phyloP scores from a whole-genome alignment of 2,329 filamentous ascomycete species.

The Nigrospora sphaerica region DNA sequence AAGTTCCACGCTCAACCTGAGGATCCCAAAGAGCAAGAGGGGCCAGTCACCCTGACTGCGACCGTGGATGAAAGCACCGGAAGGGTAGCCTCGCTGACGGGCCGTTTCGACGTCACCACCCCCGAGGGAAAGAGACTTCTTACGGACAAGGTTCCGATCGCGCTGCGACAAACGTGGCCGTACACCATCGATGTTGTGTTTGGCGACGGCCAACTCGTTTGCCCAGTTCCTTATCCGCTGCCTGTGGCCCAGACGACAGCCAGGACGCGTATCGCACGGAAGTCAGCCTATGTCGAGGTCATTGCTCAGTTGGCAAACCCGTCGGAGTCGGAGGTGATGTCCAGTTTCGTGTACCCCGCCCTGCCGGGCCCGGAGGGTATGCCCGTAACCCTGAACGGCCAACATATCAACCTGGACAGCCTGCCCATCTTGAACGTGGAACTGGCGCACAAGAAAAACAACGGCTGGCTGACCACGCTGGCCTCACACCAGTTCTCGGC shows the following conservation, averaged over 20 bases:
- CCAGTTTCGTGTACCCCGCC: conserved; percentile 30
- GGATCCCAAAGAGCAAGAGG: conserved; percentile 6
- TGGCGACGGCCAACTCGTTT: conserved; percentile 20
- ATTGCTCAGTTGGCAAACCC: conserved; percentile 26
- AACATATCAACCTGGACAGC: conserved; percentile 35
- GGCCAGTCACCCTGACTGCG: conserved; percentile 12
- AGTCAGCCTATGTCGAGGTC: conserved; percentile 36
- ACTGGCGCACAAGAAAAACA: conserved; percentile 19
- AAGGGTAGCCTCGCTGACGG: conserved; percentile 27
- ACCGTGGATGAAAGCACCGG: conserved; percentile 19
- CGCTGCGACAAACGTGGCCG: conserved; percentile 28
- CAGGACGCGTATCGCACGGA: conserved; percentile 34
- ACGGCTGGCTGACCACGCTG: conserved; percentile 31
- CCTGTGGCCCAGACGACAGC: conserved; percentile 27
- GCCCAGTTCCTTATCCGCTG: conserved; percentile 29
- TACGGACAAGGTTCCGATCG: conserved; percentile 27
- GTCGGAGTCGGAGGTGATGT: conserved; percentile 9
- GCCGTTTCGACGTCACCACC: conserved; percentile 29
- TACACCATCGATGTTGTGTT: conserved; percentile 34
- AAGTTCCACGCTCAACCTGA: conserved; percentile 6
- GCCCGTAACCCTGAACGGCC: conserved; percentile 30
- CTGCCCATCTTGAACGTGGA: conserved; percentile 34
- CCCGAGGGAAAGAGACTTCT: conserved; percentile 27
- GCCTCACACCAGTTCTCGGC: conserved; percentile 32
- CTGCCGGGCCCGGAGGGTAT: conserved; percentile 15